Base-by-base conservation (phyloP, 108 stramenopile species). In the Cylindrotheca closterium region DNA sequence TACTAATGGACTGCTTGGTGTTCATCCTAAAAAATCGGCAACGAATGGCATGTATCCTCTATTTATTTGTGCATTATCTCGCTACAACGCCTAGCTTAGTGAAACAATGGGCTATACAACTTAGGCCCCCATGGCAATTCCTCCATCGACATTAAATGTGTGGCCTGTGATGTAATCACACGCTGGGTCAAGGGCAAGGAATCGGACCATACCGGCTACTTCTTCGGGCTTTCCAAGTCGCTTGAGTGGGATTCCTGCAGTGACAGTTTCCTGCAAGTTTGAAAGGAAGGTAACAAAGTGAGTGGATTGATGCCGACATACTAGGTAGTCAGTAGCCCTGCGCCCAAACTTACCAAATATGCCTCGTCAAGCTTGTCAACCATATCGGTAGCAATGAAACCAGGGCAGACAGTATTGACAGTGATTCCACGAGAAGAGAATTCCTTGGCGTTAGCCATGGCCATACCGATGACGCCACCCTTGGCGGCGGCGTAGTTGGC, bases 401-500 rank as follows among this genome's bases (percentile, higher is more conserved):
- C 95, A 19, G 95, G 95, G 72, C 92, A 92, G 29, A 96, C 77
- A 56, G 76, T 75, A 66, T 96, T 96, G 31, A 93, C 95, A 30
- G 82, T 82, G 34, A 94, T 67, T 37, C 86, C 82, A 55, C 91
- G 82, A 2, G 69, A 59, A 27, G 93, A 77, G 70, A 96, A 94
- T 74, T 94, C 95, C 79, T 93, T 94, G 37, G 95, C 95, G 65
- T 93, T 91, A 32, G 87, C 76, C 88, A 83, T 91, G 57, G 86
- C 84, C 67, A 96, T 78, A 33, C 84, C 95, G 56, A 94, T 82
- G 22, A 96, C 92, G 56, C 95, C 95, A 25, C 88, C 95, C 80
- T 96, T 96, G 65, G 95, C 90, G 31, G 95, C 93, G 4, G 93
- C 91, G 51, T 96, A 96, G 87, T 96, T 96, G 30, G 95, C 95